Base-by-base conservation (phyloP, 2,329 filamentous ascomycete genomes). In the Epichloe gansuensis region DNA sequence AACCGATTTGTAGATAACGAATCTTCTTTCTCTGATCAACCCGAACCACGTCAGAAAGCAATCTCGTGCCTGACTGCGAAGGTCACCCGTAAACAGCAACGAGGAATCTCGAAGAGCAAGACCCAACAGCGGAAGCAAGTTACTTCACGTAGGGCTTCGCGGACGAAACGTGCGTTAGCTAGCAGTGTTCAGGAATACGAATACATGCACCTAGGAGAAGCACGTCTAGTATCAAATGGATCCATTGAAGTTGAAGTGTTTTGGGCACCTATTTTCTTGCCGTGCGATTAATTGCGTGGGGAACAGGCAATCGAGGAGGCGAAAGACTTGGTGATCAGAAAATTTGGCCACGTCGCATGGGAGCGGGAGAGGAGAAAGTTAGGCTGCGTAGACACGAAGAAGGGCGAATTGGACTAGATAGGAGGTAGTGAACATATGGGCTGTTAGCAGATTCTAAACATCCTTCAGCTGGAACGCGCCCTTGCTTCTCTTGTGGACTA, bases 101-200 rank as follows among this genome's bases (percentile, higher is more conserved):
- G 46, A 48, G 46, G 46, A 48, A 48, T 48, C 34, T 48, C 46
- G n/a, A 48, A 48, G 46, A n/a, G 46, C 35, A 48, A 48, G 35
- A 23, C 23, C 23, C 46, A 17, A n/a, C 34, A 35, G 25, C 31
- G 23, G 46, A 39, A 48, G 34, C n/a, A 17, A 17, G 23, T 23
- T 23, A 15, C 35, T 48, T 36, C 35, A 39, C 34, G 34, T 38
- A n/a, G n/a, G 8, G 5, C 46, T 48, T 15, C 15, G 34, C 34
- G 46, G 9, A 48, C 34, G 46, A 48, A 47, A 48, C 46, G 23
- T 25, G 46, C 35, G n/a, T 23, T 25, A 39, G 34, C 34, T 12
- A 48, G 46, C 13, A 48, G 15, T n/a, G 8, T 8, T 23, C 23
- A 23, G 23, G 23, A 39, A 48, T 48, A 39, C 35, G 46, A 48